Base-by-base conservation (phyloP, 306 rosid species). In the Sesbania bispinosa region DNA sequence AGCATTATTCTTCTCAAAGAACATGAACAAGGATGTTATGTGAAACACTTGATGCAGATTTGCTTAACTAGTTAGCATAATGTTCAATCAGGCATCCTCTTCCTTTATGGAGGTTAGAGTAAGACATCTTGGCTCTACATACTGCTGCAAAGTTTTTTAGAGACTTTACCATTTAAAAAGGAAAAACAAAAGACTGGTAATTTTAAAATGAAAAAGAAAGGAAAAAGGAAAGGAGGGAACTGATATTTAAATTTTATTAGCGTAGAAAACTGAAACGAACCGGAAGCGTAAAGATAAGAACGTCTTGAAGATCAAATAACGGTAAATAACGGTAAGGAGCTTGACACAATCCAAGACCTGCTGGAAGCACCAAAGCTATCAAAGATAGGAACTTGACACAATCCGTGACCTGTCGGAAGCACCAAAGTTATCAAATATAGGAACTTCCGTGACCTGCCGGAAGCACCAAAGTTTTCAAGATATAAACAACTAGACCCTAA, bases 81-180 rank as follows among this genome's bases (percentile, higher is more conserved):
- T 57, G 14, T 77, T 50, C 20, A 41, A 10, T 20, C 1, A 0
- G 42, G 29, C 9, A 5, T 60, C 29, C 57, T 48, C 69, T 51
- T 52, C 51, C 54, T 62, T 70, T 62, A 52, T 62, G 52, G 42
- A 63, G 69, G 16, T 47, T 70, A 21, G 61, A 62, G 24, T 51
- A 39, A 39, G 39, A 24, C 53, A 69, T 61, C 50, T 42, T 7
- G 20, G 30, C 47, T 59, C 64, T 24, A 68, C 20, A 45, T 36
- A 20, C 5, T 16, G 14, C 66, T 41, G 24, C 30, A 0, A 2
- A n/a, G 36, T 67, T 45, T 32, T 15, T 45, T 76, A 6, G 35
- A 58, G 27, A 67, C 67, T 42, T 64, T 5, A 42, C 59, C 67
- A 46, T 67, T 67, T 19, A 16, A 58, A 35, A 68, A 26, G 38